Evolutionary conservation across 2,329 filamentous ascomycete species (phyloP), one percentile per base, ranked within the genome.

Genomic region (Coniochaeta sp.): DNA sequence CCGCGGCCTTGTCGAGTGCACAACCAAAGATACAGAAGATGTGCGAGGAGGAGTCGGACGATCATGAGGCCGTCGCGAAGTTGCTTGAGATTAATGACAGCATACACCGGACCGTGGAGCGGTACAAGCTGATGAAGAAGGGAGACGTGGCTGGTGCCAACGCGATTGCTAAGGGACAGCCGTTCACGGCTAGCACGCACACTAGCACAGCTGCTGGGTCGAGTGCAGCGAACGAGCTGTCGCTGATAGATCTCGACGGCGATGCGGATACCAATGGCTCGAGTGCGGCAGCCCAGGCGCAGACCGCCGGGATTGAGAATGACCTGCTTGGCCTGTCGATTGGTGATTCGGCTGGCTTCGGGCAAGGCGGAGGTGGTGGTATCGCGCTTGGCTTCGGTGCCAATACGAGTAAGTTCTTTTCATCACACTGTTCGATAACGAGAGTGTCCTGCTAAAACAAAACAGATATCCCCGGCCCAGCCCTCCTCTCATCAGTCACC

Each of bases 1-100:
- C 91, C 5, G 86, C 87, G 57, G 85, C 94, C 9, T 77, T 99
- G 46, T 89, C 90, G 67, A 96, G 87, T 64, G 94, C 94, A 2
- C 94, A 99, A 62, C 94, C 94, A 9, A 99, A 99, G 74, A 97
- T 99, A 58, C 92, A 97, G 67, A 96, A 90, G 72, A 99, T 99
- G 92, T 97, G 92, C 64, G 92, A 97, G 69, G 94, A 99, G 69
- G 94, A 99, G 65, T 96, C 91, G 10, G 92, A 97, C 55, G 94
- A 99, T 64, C 85, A 91, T 55, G 94, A 96, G 72, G 94, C 94
- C 5, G 94, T 99, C 6, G 89, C 91, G 40, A 96, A 96, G 70
- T 77, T 99, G 10, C 79, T 99, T 52, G 91, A 97, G 66, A 97
- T 99, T 64, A 99, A 99, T 66, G 94, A 99, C 69, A 96, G 91